Conservation (phyloP, 768 basidiomycete genomes). For the Leccinum boreale region DNA sequence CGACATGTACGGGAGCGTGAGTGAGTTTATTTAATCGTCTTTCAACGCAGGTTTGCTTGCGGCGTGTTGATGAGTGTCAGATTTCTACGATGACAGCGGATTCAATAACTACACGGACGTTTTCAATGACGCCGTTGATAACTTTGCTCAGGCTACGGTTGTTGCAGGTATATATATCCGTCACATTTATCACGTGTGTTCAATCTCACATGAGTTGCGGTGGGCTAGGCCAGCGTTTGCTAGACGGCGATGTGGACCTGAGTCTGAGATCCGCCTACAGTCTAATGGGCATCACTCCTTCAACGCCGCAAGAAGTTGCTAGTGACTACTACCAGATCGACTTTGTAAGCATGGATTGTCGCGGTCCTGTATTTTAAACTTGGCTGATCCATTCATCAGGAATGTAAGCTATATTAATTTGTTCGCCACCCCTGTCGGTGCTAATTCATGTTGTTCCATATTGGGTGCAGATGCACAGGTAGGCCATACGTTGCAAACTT, state of each 20-base stretch:
- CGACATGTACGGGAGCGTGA: slow-evolving; percentile 41
- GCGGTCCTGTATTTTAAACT: not conserved
- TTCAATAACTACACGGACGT: slow-evolving; percentile 44
- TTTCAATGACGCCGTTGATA: slow-evolving; percentile 40
- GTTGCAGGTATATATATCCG: slow-evolving; percentile 38
- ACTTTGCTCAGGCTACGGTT: slow-evolving; percentile 40
- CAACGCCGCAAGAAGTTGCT: slow-evolving; percentile 44
- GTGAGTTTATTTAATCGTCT: slow-evolving; percentile 33
- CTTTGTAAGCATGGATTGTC: slow-evolving; percentile 20
- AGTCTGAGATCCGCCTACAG: slow-evolving; percentile 54
- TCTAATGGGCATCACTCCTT: slow-evolving; percentile 44
- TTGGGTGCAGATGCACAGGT: slow-evolving; percentile 27
- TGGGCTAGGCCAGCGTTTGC: slow-evolving; percentile 12
- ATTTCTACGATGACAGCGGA: slow-evolving; percentile 54
- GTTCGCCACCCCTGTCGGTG: not conserved
- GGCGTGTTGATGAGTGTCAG: slow-evolving; percentile 25
- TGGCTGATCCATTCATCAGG: slow-evolving; percentile 17
- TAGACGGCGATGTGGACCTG: slow-evolving; percentile 42
- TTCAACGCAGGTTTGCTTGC: not conserved
- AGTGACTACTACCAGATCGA: slow-evolving; percentile 57
- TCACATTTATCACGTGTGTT: slow-evolving; percentile 24
- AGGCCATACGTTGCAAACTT: not conserved
- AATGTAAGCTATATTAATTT: slow-evolving; percentile 23
- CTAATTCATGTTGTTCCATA: slow-evolving; percentile 1
- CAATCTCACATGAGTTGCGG: slow-evolving; percentile 33